Conservation (phyloP, 192 early-diverging fungal genomes). For the Backusella morwellensis region DNA sequence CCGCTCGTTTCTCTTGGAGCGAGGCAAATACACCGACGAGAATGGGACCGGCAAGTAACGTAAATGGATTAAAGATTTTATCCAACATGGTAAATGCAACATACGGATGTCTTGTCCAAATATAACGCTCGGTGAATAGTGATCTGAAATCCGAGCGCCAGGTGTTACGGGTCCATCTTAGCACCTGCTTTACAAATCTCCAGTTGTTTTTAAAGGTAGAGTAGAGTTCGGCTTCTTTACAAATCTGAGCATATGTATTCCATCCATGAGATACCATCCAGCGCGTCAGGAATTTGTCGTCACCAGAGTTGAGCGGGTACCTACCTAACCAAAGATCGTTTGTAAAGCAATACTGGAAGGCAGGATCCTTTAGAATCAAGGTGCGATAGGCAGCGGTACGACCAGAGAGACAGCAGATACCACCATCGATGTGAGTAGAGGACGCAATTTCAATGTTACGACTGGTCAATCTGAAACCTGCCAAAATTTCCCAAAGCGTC, state of each 20-base stretch:
- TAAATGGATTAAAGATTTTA: slow-evolving; percentile 74
- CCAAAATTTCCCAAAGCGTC: slow-evolving; percentile 71
- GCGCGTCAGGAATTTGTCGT: slow-evolving; percentile 74
- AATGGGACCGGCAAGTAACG: slow-evolving; percentile 61
- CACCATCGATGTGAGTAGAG: slow-evolving; percentile 73
- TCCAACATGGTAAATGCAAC: slow-evolving; percentile 76
- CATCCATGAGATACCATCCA: slow-evolving; percentile 72
- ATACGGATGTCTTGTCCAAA: slow-evolving; percentile 68
- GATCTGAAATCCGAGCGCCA: slow-evolving; percentile 68
- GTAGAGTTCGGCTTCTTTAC: slow-evolving; percentile 60
- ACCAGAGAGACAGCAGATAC: slow-evolving; percentile 71
- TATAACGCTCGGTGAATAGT: slow-evolving; percentile 59
- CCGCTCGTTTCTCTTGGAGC: slow-evolving; percentile 33
- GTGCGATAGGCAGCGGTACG: slow-evolving; percentile 71
- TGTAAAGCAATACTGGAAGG: slow-evolving; percentile 69
- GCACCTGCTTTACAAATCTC: slow-evolving; percentile 67
- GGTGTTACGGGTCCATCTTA: slow-evolving; percentile 75
- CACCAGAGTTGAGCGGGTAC: slow-evolving; percentile 71
- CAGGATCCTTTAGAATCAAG: slow-evolving; percentile 64
- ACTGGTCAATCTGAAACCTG: slow-evolving; percentile 67
- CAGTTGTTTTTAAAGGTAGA: slow-evolving; percentile 80
- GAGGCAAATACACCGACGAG: slow-evolving; percentile 53
- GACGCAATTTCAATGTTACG: slow-evolving; percentile 74
- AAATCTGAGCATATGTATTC: slow-evolving; percentile 68
- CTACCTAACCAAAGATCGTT: slow-evolving; percentile 73